Evolutionary conservation across 140 eudicot species (phyloP).

Genomic region (Cichorium intybus): DNA sequence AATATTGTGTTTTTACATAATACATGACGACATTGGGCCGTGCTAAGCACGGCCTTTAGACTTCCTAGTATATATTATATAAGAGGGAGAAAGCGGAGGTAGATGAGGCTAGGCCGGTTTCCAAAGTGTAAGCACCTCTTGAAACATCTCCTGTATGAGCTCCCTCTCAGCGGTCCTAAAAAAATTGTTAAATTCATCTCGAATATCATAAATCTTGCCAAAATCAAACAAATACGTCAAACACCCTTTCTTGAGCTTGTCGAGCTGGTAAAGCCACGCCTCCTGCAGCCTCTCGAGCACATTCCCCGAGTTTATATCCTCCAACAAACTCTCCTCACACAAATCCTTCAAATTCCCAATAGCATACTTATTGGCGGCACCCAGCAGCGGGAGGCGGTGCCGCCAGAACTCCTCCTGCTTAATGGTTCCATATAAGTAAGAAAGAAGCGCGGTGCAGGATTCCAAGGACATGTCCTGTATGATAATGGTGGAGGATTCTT

Average conservation of each 20-base stretch:
- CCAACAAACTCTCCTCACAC: constrained; percentile 86
- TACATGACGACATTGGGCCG: no score
- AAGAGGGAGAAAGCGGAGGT: no score
- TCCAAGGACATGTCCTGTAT: constrained; percentile 83
- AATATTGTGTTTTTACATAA: no score
- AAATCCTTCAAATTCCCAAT: constrained; percentile 61
- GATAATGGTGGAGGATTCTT: constrained; percentile 75
- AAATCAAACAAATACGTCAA: constrained; percentile 78
- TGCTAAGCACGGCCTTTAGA: no score
- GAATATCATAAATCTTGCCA: constrained; percentile 86
- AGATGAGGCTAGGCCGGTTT: constrained; percentile 42
- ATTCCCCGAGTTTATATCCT: constrained; percentile 81
- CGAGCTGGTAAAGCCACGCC: constrained; percentile 93
- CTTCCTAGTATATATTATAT: no score
- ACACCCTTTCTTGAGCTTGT: constrained; percentile 82
- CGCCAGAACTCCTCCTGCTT: constrained; percentile 84
- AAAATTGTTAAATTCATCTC: constrained; percentile 62
- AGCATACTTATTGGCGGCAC: constrained; percentile 87
- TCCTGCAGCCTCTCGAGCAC: constrained; percentile 96
- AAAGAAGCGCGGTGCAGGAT: constrained; percentile 76
- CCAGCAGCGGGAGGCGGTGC: constrained; percentile 67
- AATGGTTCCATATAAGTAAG: constrained; percentile 72
- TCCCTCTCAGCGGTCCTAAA: constrained; percentile 84
- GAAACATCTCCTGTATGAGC: constrained; percentile 79
- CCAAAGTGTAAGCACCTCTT: constrained; percentile 83